phyloP scores from a whole-genome alignment of 1,284 basidiomycete species.

The Cryptococcus wingfieldii region DNA sequence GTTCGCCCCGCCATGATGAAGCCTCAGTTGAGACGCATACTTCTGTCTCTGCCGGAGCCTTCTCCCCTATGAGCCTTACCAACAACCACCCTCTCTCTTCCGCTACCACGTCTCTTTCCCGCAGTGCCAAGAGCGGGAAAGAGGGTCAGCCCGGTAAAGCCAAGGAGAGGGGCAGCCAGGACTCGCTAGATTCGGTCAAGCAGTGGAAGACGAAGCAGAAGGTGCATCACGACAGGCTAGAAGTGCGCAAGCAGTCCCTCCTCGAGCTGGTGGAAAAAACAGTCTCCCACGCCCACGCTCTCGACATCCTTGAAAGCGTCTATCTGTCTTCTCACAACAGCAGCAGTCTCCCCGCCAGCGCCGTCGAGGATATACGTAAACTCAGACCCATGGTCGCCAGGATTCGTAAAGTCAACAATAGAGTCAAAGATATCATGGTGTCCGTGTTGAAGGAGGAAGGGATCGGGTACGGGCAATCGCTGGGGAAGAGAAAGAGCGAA shows the following conservation, averaged over 20 bases:
- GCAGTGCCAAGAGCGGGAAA: slow-evolving; percentile 42
- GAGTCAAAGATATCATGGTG: slow-evolving; percentile 46
- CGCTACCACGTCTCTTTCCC: slow-evolving; percentile 46
- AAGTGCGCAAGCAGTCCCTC: slow-evolving; percentile 41
- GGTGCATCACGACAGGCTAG: slow-evolving; percentile 17
- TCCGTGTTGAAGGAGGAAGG: slow-evolving; percentile 56
- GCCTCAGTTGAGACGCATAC: slow-evolving; percentile 14
- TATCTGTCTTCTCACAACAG: slow-evolving; percentile 46
- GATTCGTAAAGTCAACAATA: neutral
- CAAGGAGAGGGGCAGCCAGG: slow-evolving; percentile 8
- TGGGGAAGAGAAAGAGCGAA: slow-evolving; percentile 1
- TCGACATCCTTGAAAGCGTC: slow-evolving; percentile 64
- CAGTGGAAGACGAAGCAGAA: slow-evolving; percentile 34
- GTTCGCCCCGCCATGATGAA: neutral
- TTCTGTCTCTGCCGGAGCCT: slow-evolving; percentile 25
- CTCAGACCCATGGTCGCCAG: neutral
- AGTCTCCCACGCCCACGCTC: slow-evolving; percentile 69
- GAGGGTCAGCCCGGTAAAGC: slow-evolving; percentile 17
- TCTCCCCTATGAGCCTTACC: slow-evolving; percentile 37
- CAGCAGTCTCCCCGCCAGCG: slow-evolving; percentile 47
- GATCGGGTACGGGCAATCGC: slow-evolving; percentile 45
- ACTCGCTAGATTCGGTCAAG: slow-evolving; percentile 21
- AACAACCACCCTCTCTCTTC: slow-evolving; percentile 42
- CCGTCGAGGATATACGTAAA: slow-evolving; percentile 4
- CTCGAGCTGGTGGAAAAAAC: slow-evolving; percentile 79